A percentile compares a stretch with the other conserved stretches of the same genome.
Conservation (phyloP, 2,329 filamentous ascomycete species). For the Ophiostoma perfectum region DNA sequence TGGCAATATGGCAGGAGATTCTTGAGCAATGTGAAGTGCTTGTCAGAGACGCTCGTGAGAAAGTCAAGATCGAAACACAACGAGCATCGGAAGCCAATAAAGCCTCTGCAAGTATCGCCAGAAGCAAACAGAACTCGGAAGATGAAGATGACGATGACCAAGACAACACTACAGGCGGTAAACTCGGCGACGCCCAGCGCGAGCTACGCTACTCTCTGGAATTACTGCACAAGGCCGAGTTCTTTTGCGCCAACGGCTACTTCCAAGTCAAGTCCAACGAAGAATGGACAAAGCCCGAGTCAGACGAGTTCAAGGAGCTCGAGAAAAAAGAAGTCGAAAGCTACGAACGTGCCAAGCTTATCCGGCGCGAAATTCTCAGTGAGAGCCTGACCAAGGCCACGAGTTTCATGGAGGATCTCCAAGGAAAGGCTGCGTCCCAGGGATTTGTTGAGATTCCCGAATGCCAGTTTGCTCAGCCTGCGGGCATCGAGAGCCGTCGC, state of each 20-base stretch:
- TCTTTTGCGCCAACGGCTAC: conserved; percentile 78
- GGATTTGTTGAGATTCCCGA: conserved; percentile 59
- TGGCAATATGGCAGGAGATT: conserved; percentile 62
- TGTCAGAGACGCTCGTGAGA: conserved; percentile 59
- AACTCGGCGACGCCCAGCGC: conserved; percentile 55
- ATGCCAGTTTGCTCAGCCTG: conserved; percentile 46
- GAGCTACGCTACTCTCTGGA: conserved; percentile 69
- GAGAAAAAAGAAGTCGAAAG: conserved; percentile 65
- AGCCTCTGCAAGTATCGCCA: background rate
- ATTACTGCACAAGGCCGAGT: conserved; percentile 72
- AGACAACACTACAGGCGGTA: conserved; percentile 32
- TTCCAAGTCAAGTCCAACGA: conserved; percentile 75
- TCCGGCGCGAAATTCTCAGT: conserved; percentile 73
- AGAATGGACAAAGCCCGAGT: conserved; percentile 58
- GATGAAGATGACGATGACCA: conserved; percentile 36
- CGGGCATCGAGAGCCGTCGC: conserved; percentile 67
- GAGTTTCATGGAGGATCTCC: conserved; percentile 59
- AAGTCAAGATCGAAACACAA: conserved; percentile 49
- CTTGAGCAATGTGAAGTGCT: conserved; percentile 45
- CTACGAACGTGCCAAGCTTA: conserved; percentile 71
- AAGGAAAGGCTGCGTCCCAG: conserved; percentile 46
- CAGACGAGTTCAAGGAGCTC: conserved; percentile 58
- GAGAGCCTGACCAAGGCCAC: conserved; percentile 54
- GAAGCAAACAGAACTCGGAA: conserved; percentile 28
- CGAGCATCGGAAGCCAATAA: conserved; percentile 18